Conservation (phyloP, 23 red algal species). For the Chondrus crispus region DNA sequence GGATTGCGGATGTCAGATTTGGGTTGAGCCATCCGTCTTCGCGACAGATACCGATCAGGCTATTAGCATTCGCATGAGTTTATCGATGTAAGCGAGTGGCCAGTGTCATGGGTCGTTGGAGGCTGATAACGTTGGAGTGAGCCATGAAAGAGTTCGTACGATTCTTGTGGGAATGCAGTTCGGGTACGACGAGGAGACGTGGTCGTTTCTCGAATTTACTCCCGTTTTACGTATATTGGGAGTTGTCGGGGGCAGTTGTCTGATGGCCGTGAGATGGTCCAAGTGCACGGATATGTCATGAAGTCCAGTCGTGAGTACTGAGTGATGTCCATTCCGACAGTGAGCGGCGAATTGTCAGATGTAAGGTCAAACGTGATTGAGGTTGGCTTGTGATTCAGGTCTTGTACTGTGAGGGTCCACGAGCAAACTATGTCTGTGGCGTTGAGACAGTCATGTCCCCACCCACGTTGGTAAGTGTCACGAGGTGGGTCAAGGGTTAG, state of each 20-base stretch:
- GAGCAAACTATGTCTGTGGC: not conserved
- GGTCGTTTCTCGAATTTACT: no score
- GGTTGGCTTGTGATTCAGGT: not conserved
- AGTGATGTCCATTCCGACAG: not conserved
- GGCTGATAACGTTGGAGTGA: no score
- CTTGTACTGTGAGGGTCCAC: not conserved
- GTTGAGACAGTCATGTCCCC: not conserved
- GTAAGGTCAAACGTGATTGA: not conserved
- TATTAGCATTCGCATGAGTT: not conserved
- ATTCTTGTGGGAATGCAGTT: no score
- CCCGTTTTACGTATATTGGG: no score
- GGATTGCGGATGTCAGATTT: not conserved
- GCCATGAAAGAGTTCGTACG: no score
- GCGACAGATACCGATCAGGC: not conserved
- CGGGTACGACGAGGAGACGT: no score
- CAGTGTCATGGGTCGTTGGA: no score
- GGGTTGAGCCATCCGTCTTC: not conserved
- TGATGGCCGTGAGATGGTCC: no score
- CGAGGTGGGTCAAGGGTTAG: not conserved
- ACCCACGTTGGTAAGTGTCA: not conserved
- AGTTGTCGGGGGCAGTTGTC: no score
- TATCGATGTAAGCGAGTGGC: slow-evolving; percentile 6
- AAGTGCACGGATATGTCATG: no score
- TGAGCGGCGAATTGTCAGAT: not conserved
- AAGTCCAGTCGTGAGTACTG: no score